Evolutionary conservation across 2,329 filamentous ascomycete species (phyloP), one percentile per base, ranked within the genome.

Genomic region (Aspergillus awamori): DNA sequence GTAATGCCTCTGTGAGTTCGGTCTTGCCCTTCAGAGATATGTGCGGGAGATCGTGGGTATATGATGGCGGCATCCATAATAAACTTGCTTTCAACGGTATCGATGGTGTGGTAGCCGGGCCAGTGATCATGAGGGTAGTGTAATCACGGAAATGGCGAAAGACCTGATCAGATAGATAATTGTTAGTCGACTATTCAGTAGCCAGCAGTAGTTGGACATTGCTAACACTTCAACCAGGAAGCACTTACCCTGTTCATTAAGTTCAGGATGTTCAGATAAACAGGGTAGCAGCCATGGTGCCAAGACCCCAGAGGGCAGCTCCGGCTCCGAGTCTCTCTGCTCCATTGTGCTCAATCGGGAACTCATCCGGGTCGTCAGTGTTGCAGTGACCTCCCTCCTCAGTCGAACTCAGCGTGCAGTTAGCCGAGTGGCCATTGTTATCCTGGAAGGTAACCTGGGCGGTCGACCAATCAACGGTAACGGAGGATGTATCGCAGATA

Each of bases 401-500:
- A 10, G 54, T 58, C 11, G 53, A 58, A 52, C 57, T 62, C 26
- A 65, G 59, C 3, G 59, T 61, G 62, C 63, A 65, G 51, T 64
- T 59, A 43, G 59, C 63, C n/a, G 57, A 38, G 33, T 59, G 28
- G 13, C 59, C 58, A 3, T 59, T 26, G 15, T 28, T n/a, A 47
- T 49, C 45, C 41, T 55, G 33, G 54, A 60, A 60, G 6, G 45
- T 36, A 13, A 65, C 39, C n/a, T 48, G 6, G 49, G 59, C 63
- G 49, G 63, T 62, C 39, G 59, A 28, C 65, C 63, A 58, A 57
- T 61, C 24, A 30, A 64, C 59, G 5, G 53, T 60, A 30, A 64
- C 52, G 20, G 53, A 30, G 38, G 54, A 39, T 8, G 43, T 55
- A 8, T 54, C 33, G 28, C 58, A 62, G 57, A 63, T 62, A n/a